These are phyloP conservation scores for Ocimum tenuiflorum DNA, from an alignment of 257 asterid genomes.

Conservation along the genomic window DNA sequence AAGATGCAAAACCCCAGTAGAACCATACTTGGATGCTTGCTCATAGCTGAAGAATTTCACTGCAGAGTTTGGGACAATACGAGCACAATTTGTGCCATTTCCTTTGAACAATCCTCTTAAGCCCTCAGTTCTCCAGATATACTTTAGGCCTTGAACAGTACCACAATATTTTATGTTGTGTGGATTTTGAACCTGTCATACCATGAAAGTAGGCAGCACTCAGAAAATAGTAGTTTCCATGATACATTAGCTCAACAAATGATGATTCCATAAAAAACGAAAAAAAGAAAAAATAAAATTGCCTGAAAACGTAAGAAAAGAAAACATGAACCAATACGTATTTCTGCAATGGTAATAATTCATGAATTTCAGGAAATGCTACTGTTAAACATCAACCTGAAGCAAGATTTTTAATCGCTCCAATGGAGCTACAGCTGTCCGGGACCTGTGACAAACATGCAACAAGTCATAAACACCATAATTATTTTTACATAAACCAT, in stretches of 20 bases:
- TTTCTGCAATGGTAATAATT: background rate
- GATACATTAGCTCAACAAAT: background rate
- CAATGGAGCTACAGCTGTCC: slow-evolving; percentile 95
- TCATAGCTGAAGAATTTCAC: slow-evolving; percentile 98
- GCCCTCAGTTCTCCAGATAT: slow-evolving; percentile 82
- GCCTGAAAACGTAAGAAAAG: background rate
- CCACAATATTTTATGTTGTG: slow-evolving; percentile 76
- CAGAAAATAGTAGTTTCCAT: background rate
- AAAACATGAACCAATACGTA: background rate
- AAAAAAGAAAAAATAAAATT: background rate
- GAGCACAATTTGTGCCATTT: slow-evolving; percentile 88
- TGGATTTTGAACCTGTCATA: slow-evolving; percentile 80
- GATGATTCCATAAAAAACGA: background rate
- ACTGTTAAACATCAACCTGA: slow-evolving; percentile 41
- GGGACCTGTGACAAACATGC: slow-evolving; percentile 47
- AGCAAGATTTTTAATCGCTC: slow-evolving; percentile 81
- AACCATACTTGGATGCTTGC: slow-evolving; percentile 82
- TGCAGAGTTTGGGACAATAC: slow-evolving; percentile 88
- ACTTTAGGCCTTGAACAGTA: slow-evolving; percentile 76
- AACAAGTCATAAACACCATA: no score
- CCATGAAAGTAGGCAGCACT: slow-evolving; percentile 9
- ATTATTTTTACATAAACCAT: no score
- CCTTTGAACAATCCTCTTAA: slow-evolving; percentile 78
- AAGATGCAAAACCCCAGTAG: background rate
- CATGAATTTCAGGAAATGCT: background rate